A percentile compares a stretch with the other conserved stretches of the same genome.
Evolutionary conservation across 768 basidiomycete species (phyloP).

Genomic region (Kwoniella mangroviensis): DNA sequence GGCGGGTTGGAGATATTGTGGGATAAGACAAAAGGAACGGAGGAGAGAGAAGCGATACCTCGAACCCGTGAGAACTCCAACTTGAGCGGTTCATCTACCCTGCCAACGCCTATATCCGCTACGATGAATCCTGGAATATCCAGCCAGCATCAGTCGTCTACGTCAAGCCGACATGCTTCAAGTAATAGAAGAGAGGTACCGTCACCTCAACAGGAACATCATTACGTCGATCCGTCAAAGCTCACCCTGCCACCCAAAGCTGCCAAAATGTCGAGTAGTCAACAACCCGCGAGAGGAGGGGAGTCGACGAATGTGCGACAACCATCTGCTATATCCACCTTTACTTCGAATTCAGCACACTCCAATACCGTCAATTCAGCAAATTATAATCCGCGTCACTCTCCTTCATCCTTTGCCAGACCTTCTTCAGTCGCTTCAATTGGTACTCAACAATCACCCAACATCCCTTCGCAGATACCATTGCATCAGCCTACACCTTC

Average conservation of each 20-base stretch:
- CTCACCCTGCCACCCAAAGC: conserved; percentile 8
- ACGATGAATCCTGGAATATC: neutral
- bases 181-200: neutral
- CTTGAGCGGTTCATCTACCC: neutral
- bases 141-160: neutral
- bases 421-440: conserved; percentile 2
- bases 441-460: conserved; percentile 13
- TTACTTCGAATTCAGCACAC: neutral
- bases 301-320: neutral
- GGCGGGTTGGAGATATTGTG: conserved; percentile 42
- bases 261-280: neutral
- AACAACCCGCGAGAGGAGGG: neutral
- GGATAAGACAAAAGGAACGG: conserved; percentile 38
- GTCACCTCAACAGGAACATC: conserved; percentile 10
- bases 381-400: conserved; percentile 4
- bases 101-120: neutral
- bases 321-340: neutral
- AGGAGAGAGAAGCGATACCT: conserved; percentile 14
- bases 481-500: conserved; percentile 25
- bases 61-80: conserved; percentile 1
- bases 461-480: conserved; percentile 2
- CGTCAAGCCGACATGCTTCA: conserved; percentile 2
- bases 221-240: conserved; percentile 10
- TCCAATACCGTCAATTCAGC: neutral
- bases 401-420: conserved; percentile 2